Base-by-base conservation (phyloP, 768 basidiomycete species). In the Coprinellus aureogranulatus region DNA sequence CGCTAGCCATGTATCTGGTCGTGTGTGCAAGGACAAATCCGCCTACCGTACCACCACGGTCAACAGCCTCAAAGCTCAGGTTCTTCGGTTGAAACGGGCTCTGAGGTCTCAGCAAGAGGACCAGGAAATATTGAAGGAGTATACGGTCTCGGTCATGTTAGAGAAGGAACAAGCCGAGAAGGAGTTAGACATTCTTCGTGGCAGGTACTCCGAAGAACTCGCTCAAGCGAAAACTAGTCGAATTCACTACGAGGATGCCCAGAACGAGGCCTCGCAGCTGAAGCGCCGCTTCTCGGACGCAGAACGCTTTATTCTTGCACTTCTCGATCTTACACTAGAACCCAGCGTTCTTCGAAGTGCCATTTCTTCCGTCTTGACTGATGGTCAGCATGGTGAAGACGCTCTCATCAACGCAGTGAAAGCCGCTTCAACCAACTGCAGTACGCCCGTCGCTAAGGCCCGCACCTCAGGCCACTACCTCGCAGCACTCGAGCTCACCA, bases 401-500 rank as follows among this genome's bases (percentile, higher is more conserved):
- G 73, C 75, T 2, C 64, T 83, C 26, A 68, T 80, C 22, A 65
- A 75, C 14, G 73, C 79, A 1, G 78, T 83, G 57, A 72, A 70
- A 57, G 68, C 70, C 45, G 79, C 81, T 6, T 71, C 76, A 37
- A 62, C 72, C 8, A 70, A 72, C 28, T 65, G 65, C n/a, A 67
- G 61, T 28, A 71, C 76, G 18, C 68, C 75, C n/a, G 79, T 81
- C 75, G 70, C 78, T 10, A 73, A 62, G 30, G 67, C 72, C 26
- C 72, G 76, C 39, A 75, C 72, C 25, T 27, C 47, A 11, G 75
- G 77, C 23, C 72, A 78, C 42, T 81, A 82, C 62, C 68, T 73
- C 52, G 77, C 78, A 18, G 77, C 80, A 8, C 68, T 82, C 51
- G 72, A 77, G 47, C 58, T 80, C 62, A 76, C 78, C 30, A 67